Percentiles rank a stretch among this genome's conserved stretches.
phyloP scores from a whole-genome alignment of 805 yeast species.

The Pichia nakasei region DNA sequence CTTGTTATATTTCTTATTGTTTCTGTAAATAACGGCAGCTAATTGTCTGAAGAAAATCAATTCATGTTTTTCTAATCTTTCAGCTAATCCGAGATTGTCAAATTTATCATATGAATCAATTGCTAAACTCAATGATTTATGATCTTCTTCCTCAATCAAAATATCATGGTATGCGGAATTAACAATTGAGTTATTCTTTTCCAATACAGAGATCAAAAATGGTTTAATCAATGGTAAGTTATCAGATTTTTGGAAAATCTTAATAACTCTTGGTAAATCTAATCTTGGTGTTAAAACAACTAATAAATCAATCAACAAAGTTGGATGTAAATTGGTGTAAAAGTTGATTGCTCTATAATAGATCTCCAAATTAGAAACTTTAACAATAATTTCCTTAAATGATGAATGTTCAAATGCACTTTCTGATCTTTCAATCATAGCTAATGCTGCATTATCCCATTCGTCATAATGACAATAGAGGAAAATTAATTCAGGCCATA shows the following conservation, averaged over 20 bases:
- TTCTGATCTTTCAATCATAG: slow-evolving; percentile 92
- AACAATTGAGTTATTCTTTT: slow-evolving; percentile 82
- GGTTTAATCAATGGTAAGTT: slow-evolving; percentile 95
- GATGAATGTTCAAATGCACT: slow-evolving; percentile 89
- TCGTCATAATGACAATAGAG: slow-evolving; percentile 97
- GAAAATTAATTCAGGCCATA: slow-evolving; percentile 95
- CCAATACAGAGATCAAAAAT: slow-evolving; percentile 83
- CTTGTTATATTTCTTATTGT: slow-evolving; percentile 89
- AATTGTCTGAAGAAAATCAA: slow-evolving; percentile 91
- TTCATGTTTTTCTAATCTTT: slow-evolving; percentile 85
- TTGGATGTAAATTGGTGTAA: slow-evolving; percentile 87
- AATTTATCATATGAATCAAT: slow-evolving; percentile 87
- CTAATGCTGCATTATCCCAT: slow-evolving; percentile 96
- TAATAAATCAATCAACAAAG: slow-evolving; percentile 77
- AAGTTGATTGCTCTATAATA: slow-evolving; percentile 96
- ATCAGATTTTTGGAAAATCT: slow-evolving; percentile 90
- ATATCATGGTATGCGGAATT: slow-evolving; percentile 93
- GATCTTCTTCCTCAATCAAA: slow-evolving; percentile 93
- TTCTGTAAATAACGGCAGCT: slow-evolving; percentile 88
- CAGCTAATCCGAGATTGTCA: slow-evolving; percentile 87
- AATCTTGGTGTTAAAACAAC: slow-evolving; percentile 79
- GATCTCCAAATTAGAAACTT: slow-evolving; percentile 92
- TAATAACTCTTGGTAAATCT: slow-evolving; percentile 89
- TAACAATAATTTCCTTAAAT: slow-evolving; percentile 89
- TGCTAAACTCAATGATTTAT: slow-evolving; percentile 78